These are phyloP conservation scores for Saccharomycopsis malanga DNA, from an alignment of 805 yeast genomes.

Conservation along the genomic window DNA sequence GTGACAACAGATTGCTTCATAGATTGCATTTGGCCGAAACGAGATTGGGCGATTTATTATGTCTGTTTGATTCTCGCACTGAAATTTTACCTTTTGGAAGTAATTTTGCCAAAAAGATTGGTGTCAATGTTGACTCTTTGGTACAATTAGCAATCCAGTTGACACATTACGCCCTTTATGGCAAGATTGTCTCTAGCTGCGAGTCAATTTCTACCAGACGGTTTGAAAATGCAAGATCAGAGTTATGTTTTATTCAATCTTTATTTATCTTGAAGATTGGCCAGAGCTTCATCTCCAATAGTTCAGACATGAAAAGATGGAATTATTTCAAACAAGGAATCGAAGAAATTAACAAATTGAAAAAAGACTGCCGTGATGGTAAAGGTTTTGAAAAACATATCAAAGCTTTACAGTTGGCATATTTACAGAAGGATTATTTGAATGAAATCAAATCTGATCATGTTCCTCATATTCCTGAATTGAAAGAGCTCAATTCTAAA, in stretches of 20 bases:
- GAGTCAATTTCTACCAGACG: constrained; percentile 82
- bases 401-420: constrained; percentile 53
- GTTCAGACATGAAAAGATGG: constrained; percentile 42
- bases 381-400: constrained; percentile 69
- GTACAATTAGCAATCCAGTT: constrained; percentile 87
- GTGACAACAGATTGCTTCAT: constrained; percentile 11
- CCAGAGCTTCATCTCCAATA: constrained; percentile 56
- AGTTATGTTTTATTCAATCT: constrained; percentile 58
- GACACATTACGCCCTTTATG: constrained; percentile 85
- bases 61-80: constrained; percentile 62
- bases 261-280: constrained; percentile 44
- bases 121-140: constrained; percentile 82
- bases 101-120: constrained; percentile 68
- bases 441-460: constrained; percentile 37
- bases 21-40: constrained; percentile 78
- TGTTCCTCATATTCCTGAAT: constrained; percentile 30
- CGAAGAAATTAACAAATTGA: constrained; percentile 12
- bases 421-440: constrained; percentile 41
- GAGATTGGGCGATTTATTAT: constrained; percentile 74
- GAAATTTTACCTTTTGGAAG: constrained; percentile 75
- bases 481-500: constrained; percentile 22
- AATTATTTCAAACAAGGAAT: constrained; percentile 27
- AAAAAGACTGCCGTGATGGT: constrained; percentile 32
- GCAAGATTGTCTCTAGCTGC: constrained; percentile 79
- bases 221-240: constrained; percentile 64